These are phyloP conservation scores for Boletus subcaerulescens DNA, from an alignment of 768 basidiomycete genomes.

Conservation along the genomic window DNA sequence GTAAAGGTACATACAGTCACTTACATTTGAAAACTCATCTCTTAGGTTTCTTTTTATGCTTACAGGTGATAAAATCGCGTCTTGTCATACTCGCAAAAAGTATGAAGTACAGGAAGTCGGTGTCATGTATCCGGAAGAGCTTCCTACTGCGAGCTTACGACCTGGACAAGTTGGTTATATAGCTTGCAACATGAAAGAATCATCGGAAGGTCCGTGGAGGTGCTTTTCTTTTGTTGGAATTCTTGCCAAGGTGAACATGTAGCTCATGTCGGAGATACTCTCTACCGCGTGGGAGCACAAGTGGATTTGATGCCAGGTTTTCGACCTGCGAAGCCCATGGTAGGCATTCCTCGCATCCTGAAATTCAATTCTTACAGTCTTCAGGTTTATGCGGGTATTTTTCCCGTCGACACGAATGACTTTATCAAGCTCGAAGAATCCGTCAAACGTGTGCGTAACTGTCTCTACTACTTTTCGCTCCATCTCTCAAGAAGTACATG, in stretches of 20 bases:
- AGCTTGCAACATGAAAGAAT: conserved; percentile 98
- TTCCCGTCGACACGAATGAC: conserved; percentile 87
- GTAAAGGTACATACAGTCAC: conserved; percentile 56
- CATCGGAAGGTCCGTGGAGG: conserved; percentile 68
- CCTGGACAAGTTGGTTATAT: conserved; percentile 86
- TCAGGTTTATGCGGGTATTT: conserved; percentile 92
- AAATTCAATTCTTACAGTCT: neutral
- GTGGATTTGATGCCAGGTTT: conserved; percentile 90
- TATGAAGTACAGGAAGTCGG: conserved; percentile 91
- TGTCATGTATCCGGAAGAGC: conserved; percentile 86
- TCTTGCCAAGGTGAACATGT: conserved; percentile 5
- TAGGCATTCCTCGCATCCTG: conserved; percentile 27
- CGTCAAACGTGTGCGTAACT: conserved; percentile 68
- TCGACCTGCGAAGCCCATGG: conserved; percentile 93
- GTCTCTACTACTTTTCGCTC: neutral
- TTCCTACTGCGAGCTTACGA: conserved; percentile 61
- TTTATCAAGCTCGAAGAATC: conserved; percentile 96
- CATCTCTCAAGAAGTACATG: conserved; percentile 10
- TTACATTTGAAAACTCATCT: neutral
- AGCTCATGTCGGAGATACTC: conserved; percentile 95
- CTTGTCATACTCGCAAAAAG: conserved; percentile 78
- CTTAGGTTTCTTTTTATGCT: neutral
- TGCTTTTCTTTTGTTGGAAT: neutral
- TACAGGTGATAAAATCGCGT: conserved; percentile 85
- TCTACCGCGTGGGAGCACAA: conserved; percentile 67